Evolutionary conservation across 2,329 filamentous ascomycete genomes (phyloP).

Genomic region (Clonostachys byssicola): DNA sequence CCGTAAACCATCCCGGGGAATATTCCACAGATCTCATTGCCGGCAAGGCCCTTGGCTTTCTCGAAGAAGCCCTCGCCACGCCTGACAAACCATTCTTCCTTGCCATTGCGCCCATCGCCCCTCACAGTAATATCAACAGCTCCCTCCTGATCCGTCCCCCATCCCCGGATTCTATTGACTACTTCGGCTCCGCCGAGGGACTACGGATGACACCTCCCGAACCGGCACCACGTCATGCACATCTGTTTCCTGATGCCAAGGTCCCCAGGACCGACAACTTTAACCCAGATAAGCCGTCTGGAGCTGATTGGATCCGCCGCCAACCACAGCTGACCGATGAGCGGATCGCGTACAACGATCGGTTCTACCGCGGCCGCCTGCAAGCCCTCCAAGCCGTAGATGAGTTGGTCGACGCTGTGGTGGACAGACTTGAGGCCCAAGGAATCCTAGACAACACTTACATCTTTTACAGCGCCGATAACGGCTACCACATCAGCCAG

Average conservation of each 20-base stretch:
- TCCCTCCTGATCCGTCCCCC: slow-evolving; percentile 43
- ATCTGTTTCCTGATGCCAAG: slow-evolving; percentile 53
- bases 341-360: slow-evolving; percentile 26
- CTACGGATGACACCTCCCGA: slow-evolving; percentile 22
- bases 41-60: slow-evolving; percentile 42
- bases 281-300: slow-evolving; percentile 47
- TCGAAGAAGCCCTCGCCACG: slow-evolving; percentile 49
- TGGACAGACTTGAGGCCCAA: slow-evolving; percentile 22
- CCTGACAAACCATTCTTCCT: slow-evolving; percentile 50
- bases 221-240: slow-evolving; percentile 48
- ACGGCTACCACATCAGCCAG: slow-evolving; percentile 50
- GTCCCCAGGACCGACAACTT: slow-evolving; percentile 63
- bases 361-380: slow-evolving; percentile 33
- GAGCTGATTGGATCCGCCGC: slow-evolving; percentile 36
- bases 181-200: slow-evolving; percentile 7
- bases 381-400: slow-evolving; percentile 39
- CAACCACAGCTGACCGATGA: slow-evolving; percentile 25
- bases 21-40: slow-evolving; percentile 50
- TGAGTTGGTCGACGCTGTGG: slow-evolving; percentile 33
- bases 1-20: slow-evolving; percentile 44
- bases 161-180: slow-evolving; percentile 22
- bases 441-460: slow-evolving; percentile 37
- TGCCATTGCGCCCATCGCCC: slow-evolving; percentile 41
- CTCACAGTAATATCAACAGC: slow-evolving; percentile 18
- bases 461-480: slow-evolving; percentile 47